These are phyloP conservation scores for Prototheca wickerhamii DNA, from an alignment of 163 green algal genomes.

Conservation along the genomic window DNA sequence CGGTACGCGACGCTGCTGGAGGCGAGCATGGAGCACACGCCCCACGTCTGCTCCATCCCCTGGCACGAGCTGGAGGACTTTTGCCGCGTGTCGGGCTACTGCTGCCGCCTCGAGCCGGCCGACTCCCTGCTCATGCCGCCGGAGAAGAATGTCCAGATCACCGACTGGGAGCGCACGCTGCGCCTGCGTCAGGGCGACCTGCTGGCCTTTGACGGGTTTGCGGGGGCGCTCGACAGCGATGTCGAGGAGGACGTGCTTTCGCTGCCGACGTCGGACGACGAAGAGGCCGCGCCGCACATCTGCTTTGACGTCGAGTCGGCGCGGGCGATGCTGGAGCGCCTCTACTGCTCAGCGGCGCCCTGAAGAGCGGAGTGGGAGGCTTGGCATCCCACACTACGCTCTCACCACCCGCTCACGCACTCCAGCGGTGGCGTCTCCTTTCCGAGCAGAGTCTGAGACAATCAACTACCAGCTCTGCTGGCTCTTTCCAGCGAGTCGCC, in stretches of 20 bases:
- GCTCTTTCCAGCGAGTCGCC: too few relatives aligned
- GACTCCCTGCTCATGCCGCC: slow-evolving; percentile 70
- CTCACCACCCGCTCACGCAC: too few relatives aligned
- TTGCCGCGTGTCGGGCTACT: slow-evolving; percentile 59
- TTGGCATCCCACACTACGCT: too few relatives aligned
- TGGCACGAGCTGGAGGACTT: slow-evolving; percentile 66
- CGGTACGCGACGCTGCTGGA: slow-evolving; percentile 65
- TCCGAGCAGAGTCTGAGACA: too few relatives aligned
- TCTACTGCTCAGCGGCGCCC: too few relatives aligned
- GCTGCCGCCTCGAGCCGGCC: slow-evolving; percentile 60
- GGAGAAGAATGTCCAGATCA: slow-evolving; percentile 71
- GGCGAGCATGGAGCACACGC: slow-evolving; percentile 65
- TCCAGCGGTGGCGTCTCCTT: too few relatives aligned
- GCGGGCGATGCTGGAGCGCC: too few relatives aligned
- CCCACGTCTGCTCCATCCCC: slow-evolving; percentile 61
- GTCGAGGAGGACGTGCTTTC: neutral
- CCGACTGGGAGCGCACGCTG: slow-evolving; percentile 76
- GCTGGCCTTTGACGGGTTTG: slow-evolving; percentile 12
- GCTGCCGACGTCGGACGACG: too few relatives aligned
- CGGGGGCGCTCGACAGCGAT: neutral
- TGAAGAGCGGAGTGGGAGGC: too few relatives aligned
- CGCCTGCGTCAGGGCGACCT: slow-evolving; percentile 47
- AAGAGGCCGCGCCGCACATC: too few relatives aligned
- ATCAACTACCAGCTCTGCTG: too few relatives aligned
- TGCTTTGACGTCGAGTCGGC: too few relatives aligned